Percentiles rank a stretch among this genome's conserved stretches.
Conservation (phyloP, 2,329 filamentous ascomycete species). For the Thielaviopsis musarum region DNA sequence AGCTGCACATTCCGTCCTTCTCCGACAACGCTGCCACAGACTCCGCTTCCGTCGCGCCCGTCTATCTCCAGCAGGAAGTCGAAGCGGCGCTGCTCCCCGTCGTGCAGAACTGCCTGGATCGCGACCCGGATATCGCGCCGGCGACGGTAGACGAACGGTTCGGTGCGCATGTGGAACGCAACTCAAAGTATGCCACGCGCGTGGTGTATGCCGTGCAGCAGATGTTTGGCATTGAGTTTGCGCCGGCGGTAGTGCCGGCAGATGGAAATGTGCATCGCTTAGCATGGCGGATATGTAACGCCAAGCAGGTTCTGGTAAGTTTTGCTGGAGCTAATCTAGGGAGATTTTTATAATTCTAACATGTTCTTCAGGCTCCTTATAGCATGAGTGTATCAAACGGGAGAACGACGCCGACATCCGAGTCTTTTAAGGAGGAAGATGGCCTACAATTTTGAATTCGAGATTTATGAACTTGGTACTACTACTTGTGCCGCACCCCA, state of each 20-base stretch:
- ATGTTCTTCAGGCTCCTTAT: conserved; percentile 43
- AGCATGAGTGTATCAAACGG: conserved; percentile 52
- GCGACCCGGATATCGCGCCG: conserved; percentile 80
- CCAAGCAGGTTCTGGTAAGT: conserved; percentile 82
- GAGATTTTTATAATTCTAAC: background rate
- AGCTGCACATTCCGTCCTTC: conserved; percentile 69
- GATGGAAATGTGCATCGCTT: conserved; percentile 83
- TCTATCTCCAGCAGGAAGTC: conserved; percentile 47
- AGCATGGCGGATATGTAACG: conserved; percentile 88
- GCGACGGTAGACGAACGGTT: conserved; percentile 64
- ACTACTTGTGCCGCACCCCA: no score
- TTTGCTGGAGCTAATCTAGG: background rate
- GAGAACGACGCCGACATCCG: conserved; percentile 38
- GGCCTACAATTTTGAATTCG: no score
- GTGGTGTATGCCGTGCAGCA: conserved; percentile 89
- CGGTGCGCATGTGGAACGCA: conserved; percentile 67
- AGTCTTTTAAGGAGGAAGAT: conserved; percentile 21
- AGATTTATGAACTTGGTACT: no score
- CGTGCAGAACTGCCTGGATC: conserved; percentile 82
- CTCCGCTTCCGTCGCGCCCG: conserved; percentile 17
- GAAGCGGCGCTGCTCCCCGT: conserved; percentile 66
- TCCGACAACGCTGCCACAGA: conserved; percentile 29
- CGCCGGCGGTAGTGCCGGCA: conserved; percentile 76
- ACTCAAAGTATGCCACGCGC: conserved; percentile 74
- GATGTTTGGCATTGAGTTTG: conserved; percentile 96